phyloP scores from a whole-genome alignment of 164 flowering plant genomes.

The Aristolochia contorta region DNA sequence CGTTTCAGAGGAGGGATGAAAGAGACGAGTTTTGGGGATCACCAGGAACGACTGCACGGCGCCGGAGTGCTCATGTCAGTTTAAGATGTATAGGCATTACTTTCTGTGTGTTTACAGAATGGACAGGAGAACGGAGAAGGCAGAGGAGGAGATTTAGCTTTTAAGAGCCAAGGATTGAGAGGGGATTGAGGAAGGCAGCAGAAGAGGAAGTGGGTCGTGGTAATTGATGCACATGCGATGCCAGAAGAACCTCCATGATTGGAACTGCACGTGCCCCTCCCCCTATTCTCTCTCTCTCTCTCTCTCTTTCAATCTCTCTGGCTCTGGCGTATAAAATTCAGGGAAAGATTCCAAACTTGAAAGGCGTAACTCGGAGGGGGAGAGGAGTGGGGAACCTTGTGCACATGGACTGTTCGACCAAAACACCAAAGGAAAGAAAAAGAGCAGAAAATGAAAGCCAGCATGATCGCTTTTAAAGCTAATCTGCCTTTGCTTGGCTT shows the following conservation, averaged over 20 bases:
- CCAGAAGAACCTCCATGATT: slow-evolving; percentile 62
- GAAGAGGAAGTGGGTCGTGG: slow-evolving; percentile 30
- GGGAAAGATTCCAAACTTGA: slow-evolving; percentile 36
- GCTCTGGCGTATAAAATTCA: slow-evolving; percentile 4
- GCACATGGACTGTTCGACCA: slow-evolving; percentile 48
- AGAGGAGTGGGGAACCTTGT: slow-evolving; percentile 16
- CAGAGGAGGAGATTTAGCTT: neutral
- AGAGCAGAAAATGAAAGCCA: neutral
- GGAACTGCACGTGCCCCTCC: slow-evolving; percentile 25
- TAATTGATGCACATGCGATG: slow-evolving; percentile 54
- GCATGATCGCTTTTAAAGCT: neutral
- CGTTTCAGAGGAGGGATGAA: too few relatives aligned
- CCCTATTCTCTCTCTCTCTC: slow-evolving; percentile 16
- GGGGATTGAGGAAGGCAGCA: slow-evolving; percentile 11
- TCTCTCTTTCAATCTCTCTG: slow-evolving; percentile 11
- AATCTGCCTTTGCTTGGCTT: neutral
- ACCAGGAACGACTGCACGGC: slow-evolving; percentile 52
- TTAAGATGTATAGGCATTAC: neutral
- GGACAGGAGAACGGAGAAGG: too few relatives aligned
- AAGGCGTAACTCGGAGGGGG: slow-evolving; percentile 7
- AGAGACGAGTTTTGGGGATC: neutral
- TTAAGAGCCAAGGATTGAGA: neutral
- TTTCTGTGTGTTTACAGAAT: neutral
- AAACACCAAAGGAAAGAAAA: slow-evolving; percentile 10
- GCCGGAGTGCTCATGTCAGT: slow-evolving; percentile 27